Conservation (phyloP, 805 yeast genomes). For the Yarrowia bubula region DNA sequence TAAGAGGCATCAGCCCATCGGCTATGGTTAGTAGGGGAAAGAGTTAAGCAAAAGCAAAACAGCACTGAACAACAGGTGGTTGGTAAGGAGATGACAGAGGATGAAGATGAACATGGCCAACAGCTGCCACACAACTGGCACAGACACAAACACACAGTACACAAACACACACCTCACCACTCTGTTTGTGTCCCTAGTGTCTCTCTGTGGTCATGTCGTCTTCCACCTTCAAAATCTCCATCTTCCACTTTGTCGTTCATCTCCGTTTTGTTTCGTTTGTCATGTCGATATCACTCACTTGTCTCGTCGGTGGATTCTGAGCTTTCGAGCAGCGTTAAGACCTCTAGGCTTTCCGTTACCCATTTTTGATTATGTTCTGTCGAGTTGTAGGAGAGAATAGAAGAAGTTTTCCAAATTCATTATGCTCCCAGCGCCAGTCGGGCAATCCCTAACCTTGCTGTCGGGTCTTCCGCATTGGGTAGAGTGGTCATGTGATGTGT, state of each 20-base stretch:
- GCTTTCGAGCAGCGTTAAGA: slow-evolving; percentile 99
- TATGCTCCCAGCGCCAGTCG: slow-evolving; percentile 27
- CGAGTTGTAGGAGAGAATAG: slow-evolving; percentile 27
- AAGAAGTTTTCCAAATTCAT: slow-evolving; percentile 25
- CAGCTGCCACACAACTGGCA: too few species aligned
- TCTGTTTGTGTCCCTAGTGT: too few species aligned
- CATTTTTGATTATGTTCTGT: slow-evolving; percentile 55
- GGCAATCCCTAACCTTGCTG: slow-evolving; percentile 26
- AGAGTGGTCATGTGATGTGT: slow-evolving; percentile 22
- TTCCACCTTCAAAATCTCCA: too few species aligned
- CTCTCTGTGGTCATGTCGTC: too few species aligned
- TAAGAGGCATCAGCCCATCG: slow-evolving; percentile 99
- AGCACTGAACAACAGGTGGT: too few species aligned
- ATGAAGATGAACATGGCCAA: too few species aligned
- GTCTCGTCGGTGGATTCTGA: slow-evolving; percentile 99
- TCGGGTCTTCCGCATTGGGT: slow-evolving; percentile 7
- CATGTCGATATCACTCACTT: slow-evolving; percentile 50
- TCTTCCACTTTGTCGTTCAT: not conserved
- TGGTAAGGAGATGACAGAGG: too few species aligned
- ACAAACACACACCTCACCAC: too few species aligned
- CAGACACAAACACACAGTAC: not conserved
- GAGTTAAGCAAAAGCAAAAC: too few species aligned
- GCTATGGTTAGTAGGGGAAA: slow-evolving; percentile 43
- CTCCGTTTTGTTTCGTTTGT: not conserved
- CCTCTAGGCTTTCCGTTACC: slow-evolving; percentile 99